Evolutionary conservation across 768 basidiomycete species (phyloP).

Genomic region (Lentinula sp.): DNA sequence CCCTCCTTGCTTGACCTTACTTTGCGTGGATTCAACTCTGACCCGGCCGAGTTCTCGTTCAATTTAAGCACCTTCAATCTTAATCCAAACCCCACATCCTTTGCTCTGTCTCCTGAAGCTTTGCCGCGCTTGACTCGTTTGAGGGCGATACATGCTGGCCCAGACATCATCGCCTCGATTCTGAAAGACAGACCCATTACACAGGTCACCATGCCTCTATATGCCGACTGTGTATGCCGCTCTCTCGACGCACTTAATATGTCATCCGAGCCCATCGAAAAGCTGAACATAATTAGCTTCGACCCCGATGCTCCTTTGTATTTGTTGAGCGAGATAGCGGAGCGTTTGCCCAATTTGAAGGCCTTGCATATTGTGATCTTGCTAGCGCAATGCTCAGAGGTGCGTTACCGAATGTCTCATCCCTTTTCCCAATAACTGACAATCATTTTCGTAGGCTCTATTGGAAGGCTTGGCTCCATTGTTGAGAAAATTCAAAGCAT

Average conservation of each 20-base stretch:
- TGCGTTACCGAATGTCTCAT: slow-evolving; percentile 19
- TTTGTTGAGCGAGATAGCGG: slow-evolving; percentile 41
- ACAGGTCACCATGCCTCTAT: slow-evolving; percentile 47
- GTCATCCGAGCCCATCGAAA: slow-evolving; percentile 31
- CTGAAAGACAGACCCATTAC: slow-evolving; percentile 42
- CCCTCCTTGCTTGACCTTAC: slow-evolving; percentile 43
- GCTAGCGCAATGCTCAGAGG: slow-evolving; percentile 40
- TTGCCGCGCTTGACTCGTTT: slow-evolving; percentile 45
- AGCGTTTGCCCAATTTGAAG: slow-evolving; percentile 43
- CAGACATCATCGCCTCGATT: slow-evolving; percentile 36
- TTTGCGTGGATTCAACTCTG: slow-evolving; percentile 44
- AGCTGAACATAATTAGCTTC: slow-evolving; percentile 55
- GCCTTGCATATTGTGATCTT: slow-evolving; percentile 58
- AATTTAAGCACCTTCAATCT: slow-evolving; percentile 2
- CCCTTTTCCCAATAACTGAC: slow-evolving; percentile 3
- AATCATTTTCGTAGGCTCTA: slow-evolving; percentile 24
- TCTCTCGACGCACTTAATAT: slow-evolving; percentile 38
- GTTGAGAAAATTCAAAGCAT: slow-evolving; percentile 35
- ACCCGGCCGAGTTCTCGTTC: slow-evolving; percentile 19
- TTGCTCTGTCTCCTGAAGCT: slow-evolving; percentile 29
- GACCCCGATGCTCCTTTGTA: slow-evolving; percentile 37
- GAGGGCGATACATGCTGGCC: slow-evolving; percentile 48
- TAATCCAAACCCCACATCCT: slow-evolving; percentile 13
- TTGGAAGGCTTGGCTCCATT: slow-evolving; percentile 33
- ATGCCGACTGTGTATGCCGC: slow-evolving; percentile 28